Base-by-base conservation (phyloP, 2,329 filamentous ascomycete species). In the Purpureocillium takamizusanense region DNA sequence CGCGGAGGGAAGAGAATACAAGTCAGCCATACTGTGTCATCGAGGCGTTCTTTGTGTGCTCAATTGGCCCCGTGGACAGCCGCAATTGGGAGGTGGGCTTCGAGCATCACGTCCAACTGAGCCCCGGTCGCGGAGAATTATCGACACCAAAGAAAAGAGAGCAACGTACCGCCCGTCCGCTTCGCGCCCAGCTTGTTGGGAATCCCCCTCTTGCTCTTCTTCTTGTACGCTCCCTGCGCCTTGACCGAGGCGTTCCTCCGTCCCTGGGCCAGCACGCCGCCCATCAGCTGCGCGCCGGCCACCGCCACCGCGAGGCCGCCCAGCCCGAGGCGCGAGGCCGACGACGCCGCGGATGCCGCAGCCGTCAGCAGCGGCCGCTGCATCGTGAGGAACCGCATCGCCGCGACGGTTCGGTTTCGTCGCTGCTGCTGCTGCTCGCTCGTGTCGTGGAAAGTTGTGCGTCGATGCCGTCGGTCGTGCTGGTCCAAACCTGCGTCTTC, bases 121-220 rank as follows among this genome's bases (percentile, higher is more conserved):
- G 21, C 6, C 10, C 21, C 21, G 10, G 21, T 25, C 21, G 6
- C 5, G 21, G 10, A 5, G 6, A 25, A 25, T 25, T 25, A 10
- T 6, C 21, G 31, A 37, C 23, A 38, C 33, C 15, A 15, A 4
- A 9, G 5, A 21, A 14, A 8, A 13, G 16, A 12, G 16, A 16
- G 17, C 6, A 16, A 67, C 76, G 32, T 70, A 85, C 86, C 90
- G 61, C 86, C 87, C 14, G 83, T 82, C 63, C 90, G 87, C 73
- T 98, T 98, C 5, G 90, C 89, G 50, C 92, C 92, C 49, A 98
- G 68, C 60, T 95, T 87, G 68, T 95, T 95, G 23, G 74, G 68
- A 43, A 77, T 70, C 17, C 74, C 76, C 56, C 69, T 72, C 60
- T 76, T 74, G 52, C 68, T 67, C 51, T 67, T 69, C 50, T 77